phyloP scores from a whole-genome alignment of 805 yeast genomes.

The Babjeviella inositovora region DNA sequence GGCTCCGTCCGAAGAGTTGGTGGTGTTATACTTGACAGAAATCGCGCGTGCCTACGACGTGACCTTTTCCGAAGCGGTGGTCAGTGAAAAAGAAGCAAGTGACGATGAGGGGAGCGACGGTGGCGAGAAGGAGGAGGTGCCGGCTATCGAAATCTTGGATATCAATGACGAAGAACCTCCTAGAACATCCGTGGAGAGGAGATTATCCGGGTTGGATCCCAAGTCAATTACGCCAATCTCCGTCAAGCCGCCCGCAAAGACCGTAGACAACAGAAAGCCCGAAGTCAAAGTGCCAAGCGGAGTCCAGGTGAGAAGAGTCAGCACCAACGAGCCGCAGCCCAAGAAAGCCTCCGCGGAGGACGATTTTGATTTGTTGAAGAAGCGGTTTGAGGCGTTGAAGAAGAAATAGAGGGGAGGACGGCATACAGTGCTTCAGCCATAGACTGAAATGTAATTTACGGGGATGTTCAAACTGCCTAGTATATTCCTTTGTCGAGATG shows the following conservation, averaged over 20 bases:
- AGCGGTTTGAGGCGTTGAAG: conserved; percentile 67
- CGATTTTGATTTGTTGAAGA: conserved; percentile 51
- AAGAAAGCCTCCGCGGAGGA: conserved; percentile 12
- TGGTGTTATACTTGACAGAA: conserved; percentile 55
- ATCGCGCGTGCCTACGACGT: conserved; percentile 71
- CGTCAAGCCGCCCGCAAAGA: conserved; percentile 21
- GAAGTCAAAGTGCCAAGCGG: conserved; percentile 21
- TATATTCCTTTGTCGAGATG: no score
- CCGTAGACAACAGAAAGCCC: conserved; percentile 19
- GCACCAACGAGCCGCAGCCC: conserved; percentile 2
- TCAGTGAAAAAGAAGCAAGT: conserved; percentile 9
- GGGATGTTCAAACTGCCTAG: no score
- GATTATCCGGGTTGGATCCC: conserved; percentile 5
- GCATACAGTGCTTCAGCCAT: no score
- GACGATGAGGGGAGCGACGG: conserved; percentile 9
- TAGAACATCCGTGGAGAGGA: conserved; percentile 6
- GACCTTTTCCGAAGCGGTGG: conserved; percentile 42
- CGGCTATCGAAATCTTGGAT: conserved; percentile 4
- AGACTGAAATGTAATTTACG: no score
- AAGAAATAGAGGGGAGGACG: no score
- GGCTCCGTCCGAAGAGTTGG: conserved; percentile 53
- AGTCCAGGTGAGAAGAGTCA: conserved; percentile 11
- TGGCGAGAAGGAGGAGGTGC: conserved; percentile 14
- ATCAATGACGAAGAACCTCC: conserved; percentile 6
- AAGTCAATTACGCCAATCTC: conserved; percentile 18